Evolutionary conservation across 208 protist species (phyloP).

Genomic region (Herpetomonas muscarum): DNA sequence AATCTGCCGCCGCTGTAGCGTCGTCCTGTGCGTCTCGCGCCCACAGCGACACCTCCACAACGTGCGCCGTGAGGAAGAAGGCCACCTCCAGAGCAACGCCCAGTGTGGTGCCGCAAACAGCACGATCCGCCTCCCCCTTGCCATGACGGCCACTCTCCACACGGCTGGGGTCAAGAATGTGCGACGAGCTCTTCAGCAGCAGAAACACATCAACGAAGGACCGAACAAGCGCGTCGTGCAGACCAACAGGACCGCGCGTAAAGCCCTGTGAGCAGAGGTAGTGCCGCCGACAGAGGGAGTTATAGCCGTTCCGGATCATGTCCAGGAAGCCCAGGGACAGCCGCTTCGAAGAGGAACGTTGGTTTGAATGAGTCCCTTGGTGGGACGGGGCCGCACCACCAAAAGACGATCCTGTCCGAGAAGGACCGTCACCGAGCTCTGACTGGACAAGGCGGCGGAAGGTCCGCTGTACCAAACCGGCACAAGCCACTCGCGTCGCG

Average conservation of each 20-base stretch:
- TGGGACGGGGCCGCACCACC: background rate
- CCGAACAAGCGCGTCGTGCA: background rate
- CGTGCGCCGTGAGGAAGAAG: constrained; percentile 55
- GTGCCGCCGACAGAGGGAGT: constrained; percentile 5
- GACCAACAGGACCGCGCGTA: background rate
- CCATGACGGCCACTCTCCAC: background rate
- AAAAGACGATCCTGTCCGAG: too few relatives aligned
- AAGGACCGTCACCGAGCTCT: too few relatives aligned
- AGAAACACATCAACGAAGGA: constrained; percentile 11
- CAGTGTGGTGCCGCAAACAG: constrained; percentile 50
- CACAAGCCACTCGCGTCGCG: too few relatives aligned
- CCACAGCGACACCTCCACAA: too few relatives aligned
- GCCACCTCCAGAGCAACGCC: constrained; percentile 49
- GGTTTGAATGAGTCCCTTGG: background rate
- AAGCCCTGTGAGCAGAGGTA: constrained; percentile 1
- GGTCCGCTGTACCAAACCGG: too few relatives aligned
- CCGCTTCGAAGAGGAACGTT: background rate
- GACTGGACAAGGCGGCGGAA: too few relatives aligned
- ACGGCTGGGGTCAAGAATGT: background rate
- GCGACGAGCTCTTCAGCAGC: constrained; percentile 8
- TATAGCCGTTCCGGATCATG: constrained; percentile 2
- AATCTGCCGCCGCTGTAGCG: background rate
- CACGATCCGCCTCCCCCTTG: background rate
- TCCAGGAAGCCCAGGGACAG: constrained; percentile 2
- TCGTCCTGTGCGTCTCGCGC: constrained; percentile 3